A percentile compares a stretch with the other conserved stretches of the same genome.
Conservation (phyloP, 805 yeast genomes). For the Metschnikowia cubensis region DNA sequence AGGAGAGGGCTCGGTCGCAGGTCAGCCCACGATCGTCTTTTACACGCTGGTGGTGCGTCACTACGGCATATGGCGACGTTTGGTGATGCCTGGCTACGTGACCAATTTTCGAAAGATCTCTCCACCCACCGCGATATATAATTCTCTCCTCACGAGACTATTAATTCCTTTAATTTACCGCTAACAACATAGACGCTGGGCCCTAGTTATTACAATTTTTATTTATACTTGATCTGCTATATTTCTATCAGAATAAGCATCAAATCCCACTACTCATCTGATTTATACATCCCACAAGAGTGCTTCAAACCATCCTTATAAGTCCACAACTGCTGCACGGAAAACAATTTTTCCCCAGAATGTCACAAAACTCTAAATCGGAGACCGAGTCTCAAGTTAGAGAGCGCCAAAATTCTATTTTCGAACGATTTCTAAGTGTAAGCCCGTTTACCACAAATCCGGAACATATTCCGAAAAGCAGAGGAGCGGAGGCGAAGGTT, state of each 20-base stretch:
- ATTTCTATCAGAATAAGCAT: background rate
- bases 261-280: background rate
- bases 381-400: background rate
- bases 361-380: background rate
- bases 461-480: background rate
- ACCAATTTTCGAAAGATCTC: conserved; percentile 3
- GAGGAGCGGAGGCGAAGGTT: background rate
- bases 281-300: background rate
- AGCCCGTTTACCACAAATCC: conserved; percentile 1
- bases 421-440: conserved; percentile 7
- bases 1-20: conserved; percentile 4
- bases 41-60: conserved; percentile 1
- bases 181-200: background rate
- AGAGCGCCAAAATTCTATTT: conserved; percentile 5
- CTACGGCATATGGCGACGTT: conserved; percentile 5
- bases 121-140: conserved; percentile 3
- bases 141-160: background rate
- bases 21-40: conserved; percentile 6
- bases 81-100: conserved; percentile 4
- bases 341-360: background rate
- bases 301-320: background rate
- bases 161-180: background rate
- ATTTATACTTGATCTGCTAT: background rate
- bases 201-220: background rate
- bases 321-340: background rate